A percentile compares a stretch with the other conserved stretches of the same genome.
phyloP scores from a whole-genome alignment of 2,329 filamentous ascomycete species.

The Calonectria fujianensis region DNA sequence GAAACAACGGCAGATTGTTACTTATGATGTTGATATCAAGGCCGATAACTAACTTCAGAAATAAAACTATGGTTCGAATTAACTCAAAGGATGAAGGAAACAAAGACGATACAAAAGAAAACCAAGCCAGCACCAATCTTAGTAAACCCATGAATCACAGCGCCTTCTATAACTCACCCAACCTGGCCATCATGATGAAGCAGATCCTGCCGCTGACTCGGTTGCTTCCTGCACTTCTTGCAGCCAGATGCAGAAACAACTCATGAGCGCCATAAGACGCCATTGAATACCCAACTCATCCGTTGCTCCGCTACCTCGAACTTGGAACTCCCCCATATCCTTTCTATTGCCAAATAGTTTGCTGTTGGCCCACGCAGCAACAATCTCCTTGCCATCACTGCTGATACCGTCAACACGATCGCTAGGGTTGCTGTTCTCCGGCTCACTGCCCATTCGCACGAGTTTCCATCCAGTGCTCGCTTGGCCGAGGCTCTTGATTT shows the following conservation, averaged over 20 bases:
- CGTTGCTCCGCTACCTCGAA: conserved; percentile 45
- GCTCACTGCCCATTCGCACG: conserved; percentile 39
- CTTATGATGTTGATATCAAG: not conserved
- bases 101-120: not conserved
- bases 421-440: not conserved
- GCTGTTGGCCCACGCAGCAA: conserved; percentile 41
- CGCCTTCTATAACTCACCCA: not conserved
- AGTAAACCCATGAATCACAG: not conserved
- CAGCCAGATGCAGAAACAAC: conserved; percentile 43
- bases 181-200: not conserved
- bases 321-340: conserved; percentile 45
- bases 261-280: conserved; percentile 47
- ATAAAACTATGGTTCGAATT: not conserved
- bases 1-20: not conserved
- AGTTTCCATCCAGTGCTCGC: conserved; percentile 47
- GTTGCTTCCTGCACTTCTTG: conserved; percentile 33
- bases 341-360: conserved; percentile 40
- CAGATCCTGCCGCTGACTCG: not conserved
- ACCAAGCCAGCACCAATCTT: not conserved
- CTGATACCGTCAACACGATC: conserved; percentile 41
- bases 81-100: not conserved
- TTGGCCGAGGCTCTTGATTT: conserved; percentile 48
- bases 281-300: conserved; percentile 46
- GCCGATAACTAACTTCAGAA: not conserved
- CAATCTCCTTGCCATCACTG: conserved; percentile 46